A percentile compares a stretch with the other conserved stretches of the same genome.
Evolutionary conservation across 495 filamentous ascomycete species (phyloP).

Genomic region (Penicillium egyptiacum): DNA sequence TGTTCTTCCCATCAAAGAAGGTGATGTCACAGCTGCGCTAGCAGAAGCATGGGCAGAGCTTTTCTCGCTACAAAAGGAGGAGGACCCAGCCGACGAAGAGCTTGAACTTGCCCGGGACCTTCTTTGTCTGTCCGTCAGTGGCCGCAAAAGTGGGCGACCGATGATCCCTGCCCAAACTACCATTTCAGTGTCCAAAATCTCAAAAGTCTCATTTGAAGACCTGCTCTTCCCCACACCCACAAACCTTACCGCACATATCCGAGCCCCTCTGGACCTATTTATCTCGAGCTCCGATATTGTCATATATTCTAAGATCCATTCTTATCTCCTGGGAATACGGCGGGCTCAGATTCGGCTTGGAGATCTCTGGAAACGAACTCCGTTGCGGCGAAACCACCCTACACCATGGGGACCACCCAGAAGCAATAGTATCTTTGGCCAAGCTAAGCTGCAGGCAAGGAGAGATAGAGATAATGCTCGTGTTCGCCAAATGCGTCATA

Average conservation of each 20-base stretch:
- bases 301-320: conserved; percentile 76
- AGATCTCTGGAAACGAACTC: conserved; percentile 78
- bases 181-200: conserved; percentile 30
- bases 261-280: conserved; percentile 83
- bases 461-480: conserved; percentile 60
- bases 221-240: conserved; percentile 79
- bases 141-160: conserved; percentile 24
- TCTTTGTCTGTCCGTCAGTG: conserved; percentile 62
- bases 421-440: conserved; percentile 58
- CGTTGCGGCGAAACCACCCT: conserved; percentile 72
- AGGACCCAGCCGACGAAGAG: conserved; percentile 70
- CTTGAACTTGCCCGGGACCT: conserved; percentile 79
- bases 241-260: conserved; percentile 66
- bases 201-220: conserved; percentile 64
- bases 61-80: conserved; percentile 67
- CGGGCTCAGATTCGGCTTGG: conserved; percentile 79
- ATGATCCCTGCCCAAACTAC: conserved; percentile 36
- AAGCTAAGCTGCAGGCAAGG: conserved; percentile 53
- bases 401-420: conserved; percentile 63
- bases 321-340: conserved; percentile 81
- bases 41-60: conserved; percentile 75
- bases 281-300: conserved; percentile 71
- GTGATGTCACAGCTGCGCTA: conserved; percentile 75
- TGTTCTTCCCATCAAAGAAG: conserved; percentile 75
- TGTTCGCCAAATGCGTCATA: conserved; percentile 63